phyloP scores from a whole-genome alignment of 352 stramenopile genomes.

The Pythium rhizo-oryzae region DNA sequence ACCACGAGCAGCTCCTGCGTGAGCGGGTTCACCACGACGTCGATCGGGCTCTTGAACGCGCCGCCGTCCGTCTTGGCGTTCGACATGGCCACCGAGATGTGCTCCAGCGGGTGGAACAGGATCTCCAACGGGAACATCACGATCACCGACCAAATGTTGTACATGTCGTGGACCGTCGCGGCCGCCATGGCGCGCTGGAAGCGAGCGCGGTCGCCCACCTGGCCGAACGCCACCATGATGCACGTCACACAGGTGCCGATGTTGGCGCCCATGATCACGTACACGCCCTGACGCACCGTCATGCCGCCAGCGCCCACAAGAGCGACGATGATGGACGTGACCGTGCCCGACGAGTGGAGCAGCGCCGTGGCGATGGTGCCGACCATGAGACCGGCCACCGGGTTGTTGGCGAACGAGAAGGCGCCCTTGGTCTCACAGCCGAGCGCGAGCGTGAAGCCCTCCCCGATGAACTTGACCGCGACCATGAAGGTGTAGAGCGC shows the following conservation, averaged over 20 bases:
- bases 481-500: slow-evolving; percentile 55
- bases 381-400: slow-evolving; percentile 47
- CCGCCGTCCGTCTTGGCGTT: slow-evolving; percentile 13
- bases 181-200: slow-evolving; percentile 41
- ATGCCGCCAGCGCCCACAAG: slow-evolving; percentile 7
- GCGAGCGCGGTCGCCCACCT: slow-evolving; percentile 24
- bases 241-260: slow-evolving; percentile 32
- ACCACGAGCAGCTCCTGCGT: slow-evolving; percentile 5
- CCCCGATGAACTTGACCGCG: slow-evolving; percentile 42
- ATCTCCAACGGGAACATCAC: slow-evolving; percentile 35
- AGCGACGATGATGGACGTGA: slow-evolving; percentile 19
- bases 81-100: slow-evolving; percentile 30
- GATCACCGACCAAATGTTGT: slow-evolving; percentile 23
- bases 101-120: slow-evolving; percentile 36
- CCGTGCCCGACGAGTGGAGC: slow-evolving; percentile 48
- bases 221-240: slow-evolving; percentile 19
- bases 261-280: slow-evolving; percentile 86
- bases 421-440: slow-evolving; percentile 36
- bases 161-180: slow-evolving; percentile 23
- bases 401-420: slow-evolving; percentile 37
- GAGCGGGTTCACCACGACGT: slow-evolving; percentile 30
- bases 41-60: slow-evolving; percentile 25
- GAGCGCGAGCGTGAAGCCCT: slow-evolving; percentile 35
- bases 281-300: slow-evolving; percentile 49
- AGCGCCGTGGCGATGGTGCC: slow-evolving; percentile 48